Conservation (phyloP, 2,329 filamentous ascomycete species). For the Colletotrichum karsti region DNA sequence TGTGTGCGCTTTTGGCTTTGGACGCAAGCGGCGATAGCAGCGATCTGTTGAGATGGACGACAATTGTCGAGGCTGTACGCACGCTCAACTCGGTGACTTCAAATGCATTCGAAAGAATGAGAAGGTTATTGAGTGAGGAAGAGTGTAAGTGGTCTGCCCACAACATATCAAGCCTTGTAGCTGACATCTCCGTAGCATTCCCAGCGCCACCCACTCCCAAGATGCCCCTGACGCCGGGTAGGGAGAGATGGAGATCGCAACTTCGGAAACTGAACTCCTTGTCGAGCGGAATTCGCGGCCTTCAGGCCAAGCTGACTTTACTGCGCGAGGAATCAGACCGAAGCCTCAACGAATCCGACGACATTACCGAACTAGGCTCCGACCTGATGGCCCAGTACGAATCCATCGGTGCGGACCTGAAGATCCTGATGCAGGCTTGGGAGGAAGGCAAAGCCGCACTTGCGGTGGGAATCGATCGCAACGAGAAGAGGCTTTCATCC, state of each 20-base stretch:
- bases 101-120: constrained; percentile 71
- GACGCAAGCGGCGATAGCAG: constrained; percentile 81
- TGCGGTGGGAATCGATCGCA: constrained; percentile 81
- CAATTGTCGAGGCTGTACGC: constrained; percentile 79
- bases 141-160: constrained; percentile 66
- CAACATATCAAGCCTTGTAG: neutral
- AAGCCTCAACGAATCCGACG: constrained; percentile 76
- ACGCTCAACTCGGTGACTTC: constrained; percentile 69
- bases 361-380: constrained; percentile 79
- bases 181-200: constrained; percentile 52
- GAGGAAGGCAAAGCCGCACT: constrained; percentile 87
- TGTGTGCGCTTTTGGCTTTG: constrained; percentile 89
- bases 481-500: constrained; percentile 75
- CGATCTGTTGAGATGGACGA: constrained; percentile 82
- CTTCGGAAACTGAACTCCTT: constrained; percentile 88
- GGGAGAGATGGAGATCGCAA: constrained; percentile 86
- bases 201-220: constrained; percentile 65
- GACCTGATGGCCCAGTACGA: constrained; percentile 91
- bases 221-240: constrained; percentile 72
- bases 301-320: constrained; percentile 95
- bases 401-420: constrained; percentile 88
- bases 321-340: constrained; percentile 89
- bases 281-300: constrained; percentile 86
- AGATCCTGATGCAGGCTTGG: constrained; percentile 83
- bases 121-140: constrained; percentile 78